These are phyloP conservation scores for Polyporus arcularius DNA, from an alignment of 768 basidiomycete species.

Conservation along the genomic window DNA sequence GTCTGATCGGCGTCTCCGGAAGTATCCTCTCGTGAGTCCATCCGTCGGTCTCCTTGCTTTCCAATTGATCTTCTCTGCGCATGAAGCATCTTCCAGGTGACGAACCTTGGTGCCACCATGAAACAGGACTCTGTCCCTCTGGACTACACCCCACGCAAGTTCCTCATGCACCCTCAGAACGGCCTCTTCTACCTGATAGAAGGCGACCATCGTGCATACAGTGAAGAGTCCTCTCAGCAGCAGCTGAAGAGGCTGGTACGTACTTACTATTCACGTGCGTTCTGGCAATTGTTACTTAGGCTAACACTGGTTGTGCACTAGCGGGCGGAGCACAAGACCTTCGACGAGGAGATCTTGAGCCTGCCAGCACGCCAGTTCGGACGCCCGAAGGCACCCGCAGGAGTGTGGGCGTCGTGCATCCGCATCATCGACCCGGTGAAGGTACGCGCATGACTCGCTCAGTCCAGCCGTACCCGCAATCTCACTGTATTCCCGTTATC, in stretches of 20 bases:
- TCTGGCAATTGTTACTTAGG: constrained; percentile 38
- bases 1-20: constrained; percentile 93
- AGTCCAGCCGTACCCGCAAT: constrained; percentile 2
- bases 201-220: constrained; percentile 87
- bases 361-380: constrained; percentile 83
- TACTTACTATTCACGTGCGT: not conserved
- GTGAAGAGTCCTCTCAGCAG: constrained; percentile 64
- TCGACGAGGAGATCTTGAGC: constrained; percentile 79
- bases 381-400: constrained; percentile 80
- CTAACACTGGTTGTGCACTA: constrained; percentile 6
- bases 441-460: constrained; percentile 41
- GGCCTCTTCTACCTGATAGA: constrained; percentile 91
- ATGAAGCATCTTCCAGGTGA: constrained; percentile 90
- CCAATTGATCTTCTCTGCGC: constrained; percentile 8
- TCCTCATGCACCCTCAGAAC: constrained; percentile 85
- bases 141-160: constrained; percentile 92
- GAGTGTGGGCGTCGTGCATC: constrained; percentile 94
- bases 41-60: not conserved
- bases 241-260: constrained; percentile 73
- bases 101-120: constrained; percentile 89
- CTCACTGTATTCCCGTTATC: too few relatives aligned
- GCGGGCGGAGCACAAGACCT: constrained; percentile 47
- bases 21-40: constrained; percentile 84
- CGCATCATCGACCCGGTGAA: constrained; percentile 91
- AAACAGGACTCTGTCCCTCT: constrained; percentile 93